A percentile compares a stretch with the other conserved stretches of the same genome.
Evolutionary conservation across 2,329 filamentous ascomycete genomes (phyloP).

Genomic region (Whalleya microplaca): DNA sequence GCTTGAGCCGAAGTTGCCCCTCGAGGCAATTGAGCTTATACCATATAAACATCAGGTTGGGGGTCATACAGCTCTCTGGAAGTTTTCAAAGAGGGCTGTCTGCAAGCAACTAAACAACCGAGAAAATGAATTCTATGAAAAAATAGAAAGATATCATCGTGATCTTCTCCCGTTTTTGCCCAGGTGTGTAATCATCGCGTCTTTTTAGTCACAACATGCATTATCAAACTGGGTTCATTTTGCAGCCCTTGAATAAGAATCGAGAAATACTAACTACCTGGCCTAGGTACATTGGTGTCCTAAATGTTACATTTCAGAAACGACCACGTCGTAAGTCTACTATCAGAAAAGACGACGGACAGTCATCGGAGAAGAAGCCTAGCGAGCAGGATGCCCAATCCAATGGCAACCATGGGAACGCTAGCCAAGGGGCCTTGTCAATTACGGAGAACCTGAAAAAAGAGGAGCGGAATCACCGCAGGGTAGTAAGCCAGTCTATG

Average conservation of each 20-base stretch:
- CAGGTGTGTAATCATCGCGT: conserved; percentile 56
- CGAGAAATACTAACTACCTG: conserved; percentile 29
- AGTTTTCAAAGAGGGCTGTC: conserved; percentile 91
- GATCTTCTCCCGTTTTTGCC: conserved; percentile 90
- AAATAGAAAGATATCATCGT: conserved; percentile 86
- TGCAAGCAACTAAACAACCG: conserved; percentile 98
- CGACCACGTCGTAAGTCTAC: conserved; percentile 68
- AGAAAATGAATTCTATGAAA: conserved; percentile 99
- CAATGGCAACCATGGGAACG: conserved; percentile 29
- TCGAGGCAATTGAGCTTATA: conserved; percentile 93
- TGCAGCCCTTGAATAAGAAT: background rate
- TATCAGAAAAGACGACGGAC: conserved; percentile 53
- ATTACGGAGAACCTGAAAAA: conserved; percentile 22
- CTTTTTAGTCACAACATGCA: conserved; percentile 11
- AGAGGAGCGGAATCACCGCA: conserved; percentile 37
- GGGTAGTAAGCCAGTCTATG: conserved; percentile 75
- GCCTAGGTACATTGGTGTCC: conserved; percentile 86
- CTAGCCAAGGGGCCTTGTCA: conserved; percentile 13
- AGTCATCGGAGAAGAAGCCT: conserved; percentile 28
- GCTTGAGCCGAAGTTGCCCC: conserved; percentile 59
- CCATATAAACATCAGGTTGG: conserved; percentile 98
- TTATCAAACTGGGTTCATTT: background rate
- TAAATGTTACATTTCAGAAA: conserved; percentile 95
- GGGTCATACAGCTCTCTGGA: conserved; percentile 93
- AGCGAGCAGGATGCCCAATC: conserved; percentile 42